These are phyloP conservation scores for Hyphopichia wangnamkhiaoensis DNA, from an alignment of 1,139 yeast species.

Conservation along the genomic window DNA sequence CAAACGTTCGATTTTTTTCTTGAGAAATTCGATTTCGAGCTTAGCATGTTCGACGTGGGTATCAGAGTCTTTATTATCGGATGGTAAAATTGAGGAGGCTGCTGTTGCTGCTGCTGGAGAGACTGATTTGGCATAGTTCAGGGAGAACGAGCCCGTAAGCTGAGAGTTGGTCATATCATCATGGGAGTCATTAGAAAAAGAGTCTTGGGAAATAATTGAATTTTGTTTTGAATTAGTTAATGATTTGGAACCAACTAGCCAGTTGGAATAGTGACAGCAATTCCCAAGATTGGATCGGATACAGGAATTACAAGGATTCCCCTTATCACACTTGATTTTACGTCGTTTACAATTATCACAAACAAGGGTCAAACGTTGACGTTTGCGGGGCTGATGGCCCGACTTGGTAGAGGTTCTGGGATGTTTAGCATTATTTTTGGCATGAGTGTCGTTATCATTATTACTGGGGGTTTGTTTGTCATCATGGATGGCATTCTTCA, in stretches of 20 bases:
- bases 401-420: constrained; percentile 3
- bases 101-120: too few species aligned
- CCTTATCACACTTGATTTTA: constrained; percentile 25
- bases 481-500: too few species aligned
- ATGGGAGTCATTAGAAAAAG: constrained; percentile 4
- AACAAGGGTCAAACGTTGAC: constrained; percentile 21
- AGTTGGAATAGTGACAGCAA: constrained; percentile 11
- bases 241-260: constrained; percentile 7
- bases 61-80: too few species aligned
- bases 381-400: constrained; percentile 7
- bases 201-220: not conserved
- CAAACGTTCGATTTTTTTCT: constrained; percentile 4
- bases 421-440: not conserved
- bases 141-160: too few species aligned
- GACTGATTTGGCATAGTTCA: too few species aligned
- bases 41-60: constrained; percentile 2
- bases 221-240: not conserved
- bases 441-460: not conserved
- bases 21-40: constrained; percentile 4
- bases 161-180: not conserved
- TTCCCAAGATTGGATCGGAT: constrained; percentile 14
- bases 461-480: not conserved
- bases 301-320: constrained; percentile 22
- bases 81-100: too few species aligned
- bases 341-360: constrained; percentile 22